These are phyloP conservation scores for Teratosphaeria gauchensis DNA, from an alignment of 2,329 filamentous ascomycete species.

Conservation along the genomic window DNA sequence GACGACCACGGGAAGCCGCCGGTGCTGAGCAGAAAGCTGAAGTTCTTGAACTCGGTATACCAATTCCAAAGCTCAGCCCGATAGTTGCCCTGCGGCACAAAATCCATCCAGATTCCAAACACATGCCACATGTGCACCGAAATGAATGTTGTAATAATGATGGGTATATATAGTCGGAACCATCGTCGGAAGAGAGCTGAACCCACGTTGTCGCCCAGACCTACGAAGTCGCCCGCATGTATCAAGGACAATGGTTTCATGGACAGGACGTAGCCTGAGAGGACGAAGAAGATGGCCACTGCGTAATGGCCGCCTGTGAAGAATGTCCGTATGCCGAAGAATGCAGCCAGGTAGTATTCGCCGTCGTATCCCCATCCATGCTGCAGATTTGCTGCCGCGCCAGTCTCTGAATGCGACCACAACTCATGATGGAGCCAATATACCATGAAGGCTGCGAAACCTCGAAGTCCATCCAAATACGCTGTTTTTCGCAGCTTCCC, in stretches of 20 bases:
- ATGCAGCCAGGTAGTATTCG: conserved; percentile 39
- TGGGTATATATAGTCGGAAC: conserved; percentile 41
- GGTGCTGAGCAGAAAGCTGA: conserved; percentile 55
- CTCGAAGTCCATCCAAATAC: conserved; percentile 57
- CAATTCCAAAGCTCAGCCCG: conserved; percentile 43
- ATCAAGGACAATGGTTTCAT: conserved; percentile 36
- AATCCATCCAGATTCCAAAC: conserved; percentile 37
- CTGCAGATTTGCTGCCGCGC: conserved; percentile 38
- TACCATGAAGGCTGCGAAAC: conserved; percentile 57
- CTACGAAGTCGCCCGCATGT: conserved; percentile 31
- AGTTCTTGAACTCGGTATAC: conserved; percentile 55
- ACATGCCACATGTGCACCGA: conserved; percentile 47
- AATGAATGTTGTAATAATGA: conserved; percentile 47
- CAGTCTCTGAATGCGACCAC: conserved; percentile 43
- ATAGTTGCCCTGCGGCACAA: conserved; percentile 31
- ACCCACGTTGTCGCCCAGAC: conserved; percentile 35
- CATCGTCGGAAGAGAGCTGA: conserved; percentile 44
- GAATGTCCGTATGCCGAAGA: conserved; percentile 51
- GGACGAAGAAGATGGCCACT: conserved; percentile 43
- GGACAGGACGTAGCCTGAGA: conserved; percentile 45
- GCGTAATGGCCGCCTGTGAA: conserved; percentile 55
- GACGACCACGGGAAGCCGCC: conserved; percentile 48
- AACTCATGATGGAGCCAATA: conserved; percentile 52
- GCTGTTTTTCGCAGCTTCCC: conserved; percentile 40
- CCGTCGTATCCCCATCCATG: conserved; percentile 44